A percentile compares a stretch with the other conserved stretches of the same genome.
These are phyloP conservation scores for Neurospora sp. DNA, from an alignment of 495 filamentous ascomycete species.

Conservation along the genomic window DNA sequence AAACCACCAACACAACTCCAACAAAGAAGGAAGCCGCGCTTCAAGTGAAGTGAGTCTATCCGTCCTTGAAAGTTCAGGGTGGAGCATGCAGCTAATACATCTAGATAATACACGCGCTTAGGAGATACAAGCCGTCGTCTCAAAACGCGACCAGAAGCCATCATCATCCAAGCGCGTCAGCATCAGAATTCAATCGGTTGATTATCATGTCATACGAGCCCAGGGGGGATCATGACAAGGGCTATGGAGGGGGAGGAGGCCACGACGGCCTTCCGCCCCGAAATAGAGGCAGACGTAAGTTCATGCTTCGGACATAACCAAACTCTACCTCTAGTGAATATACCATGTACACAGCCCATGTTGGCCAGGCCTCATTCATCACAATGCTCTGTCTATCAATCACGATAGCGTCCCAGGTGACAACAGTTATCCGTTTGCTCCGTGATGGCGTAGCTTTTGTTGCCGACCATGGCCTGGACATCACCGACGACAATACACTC, in stretches of 20 bases:
- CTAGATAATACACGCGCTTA: not conserved
- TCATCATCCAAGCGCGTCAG: not conserved
- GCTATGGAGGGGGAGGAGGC: conserved; percentile 4
- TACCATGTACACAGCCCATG: not conserved
- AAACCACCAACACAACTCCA: not conserved
- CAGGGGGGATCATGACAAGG: conserved; percentile 28
- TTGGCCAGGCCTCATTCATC: not conserved
- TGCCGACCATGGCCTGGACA: not conserved
- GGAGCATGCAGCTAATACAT: not conserved
- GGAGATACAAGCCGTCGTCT: not conserved
- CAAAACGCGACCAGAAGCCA: not conserved
- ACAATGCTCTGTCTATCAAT: not conserved
- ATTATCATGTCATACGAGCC: conserved; percentile 34
- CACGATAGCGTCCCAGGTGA: not conserved
- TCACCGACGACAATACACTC: not conserved
- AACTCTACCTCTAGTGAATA: not conserved
- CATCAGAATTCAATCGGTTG: not conserved
- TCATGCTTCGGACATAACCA: not conserved
- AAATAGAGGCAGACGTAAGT: conserved; percentile 15
- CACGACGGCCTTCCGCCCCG: conserved; percentile 17
- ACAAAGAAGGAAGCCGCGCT: not conserved
- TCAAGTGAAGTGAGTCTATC: not conserved
- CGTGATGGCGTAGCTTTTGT: not conserved
- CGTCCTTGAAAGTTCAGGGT: not conserved
- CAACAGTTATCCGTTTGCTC: not conserved